Evolutionary conservation across 345 rosid species (phyloP).

Genomic region (Leavenworthia alabamica): DNA sequence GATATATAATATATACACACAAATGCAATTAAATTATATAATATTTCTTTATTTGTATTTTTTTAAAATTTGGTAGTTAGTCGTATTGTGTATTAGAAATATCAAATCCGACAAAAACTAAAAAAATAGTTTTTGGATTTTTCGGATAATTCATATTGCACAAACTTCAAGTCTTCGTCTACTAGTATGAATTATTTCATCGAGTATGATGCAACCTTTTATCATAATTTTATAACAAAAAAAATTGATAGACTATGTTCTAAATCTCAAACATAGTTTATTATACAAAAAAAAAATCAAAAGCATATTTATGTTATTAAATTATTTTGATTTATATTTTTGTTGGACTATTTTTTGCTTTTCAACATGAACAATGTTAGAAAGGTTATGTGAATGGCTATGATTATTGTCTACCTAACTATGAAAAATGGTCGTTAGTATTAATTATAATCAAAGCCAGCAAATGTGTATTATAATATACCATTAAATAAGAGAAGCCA

Average conservation of each 20-base stretch:
- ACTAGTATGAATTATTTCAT: not conserved
- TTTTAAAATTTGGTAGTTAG: not conserved
- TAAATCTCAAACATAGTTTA: not conserved
- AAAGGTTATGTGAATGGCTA: not conserved
- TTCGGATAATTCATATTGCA: conserved; percentile 20
- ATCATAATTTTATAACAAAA: too few species aligned
- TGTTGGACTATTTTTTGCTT: not conserved
- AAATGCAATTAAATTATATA: not conserved
- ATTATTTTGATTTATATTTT: not conserved
- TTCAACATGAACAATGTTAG: not conserved
- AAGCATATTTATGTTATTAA: not conserved
- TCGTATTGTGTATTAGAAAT: not conserved
- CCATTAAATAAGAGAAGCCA: not conserved
- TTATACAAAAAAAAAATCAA: not conserved
- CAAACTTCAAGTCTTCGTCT: conserved; percentile 6
- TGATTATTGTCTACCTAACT: conserved; percentile 11
- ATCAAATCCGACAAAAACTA: conserved; percentile 1
- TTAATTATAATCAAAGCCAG: conserved; percentile 6
- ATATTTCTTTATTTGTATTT: not conserved
- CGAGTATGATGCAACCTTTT: not conserved
- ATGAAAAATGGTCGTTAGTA: not conserved
- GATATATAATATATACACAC: not conserved
- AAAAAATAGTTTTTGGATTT: conserved; percentile 12
- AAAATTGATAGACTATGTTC: not conserved
- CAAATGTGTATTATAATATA: not conserved